A percentile compares a stretch with the other conserved stretches of the same genome.
Evolutionary conservation across 768 basidiomycete species (phyloP).

Genomic region (Collybiopsis luxurians): DNA sequence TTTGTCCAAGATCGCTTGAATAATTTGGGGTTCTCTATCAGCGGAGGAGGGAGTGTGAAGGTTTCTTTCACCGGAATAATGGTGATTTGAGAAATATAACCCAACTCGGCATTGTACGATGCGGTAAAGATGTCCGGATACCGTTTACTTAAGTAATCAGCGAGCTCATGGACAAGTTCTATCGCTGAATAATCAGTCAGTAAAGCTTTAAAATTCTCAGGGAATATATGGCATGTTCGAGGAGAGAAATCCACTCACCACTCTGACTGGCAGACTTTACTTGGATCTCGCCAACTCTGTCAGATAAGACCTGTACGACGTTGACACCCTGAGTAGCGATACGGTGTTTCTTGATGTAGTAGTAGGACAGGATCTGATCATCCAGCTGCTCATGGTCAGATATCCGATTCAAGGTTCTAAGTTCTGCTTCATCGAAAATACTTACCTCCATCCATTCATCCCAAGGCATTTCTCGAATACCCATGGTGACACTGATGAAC

Average conservation of each 20-base stretch:
- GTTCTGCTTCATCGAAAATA: neutral
- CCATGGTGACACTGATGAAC: conserved; percentile 59
- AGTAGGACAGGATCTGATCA: conserved; percentile 50
- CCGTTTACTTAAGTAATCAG: conserved; percentile 61
- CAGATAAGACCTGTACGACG: conserved; percentile 47
- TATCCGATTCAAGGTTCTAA: neutral
- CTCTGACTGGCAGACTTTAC: conserved; percentile 3
- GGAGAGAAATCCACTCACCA: conserved; percentile 33
- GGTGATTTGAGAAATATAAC: conserved; percentile 44
- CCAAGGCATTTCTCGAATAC: conserved; percentile 65
- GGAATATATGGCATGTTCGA: conserved; percentile 31
- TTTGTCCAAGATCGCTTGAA: too few relatives aligned
- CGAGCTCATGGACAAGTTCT: conserved; percentile 66
- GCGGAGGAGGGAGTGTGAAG: conserved; percentile 45
- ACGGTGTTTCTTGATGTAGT: conserved; percentile 57
- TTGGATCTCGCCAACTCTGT: conserved; percentile 28
- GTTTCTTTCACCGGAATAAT: conserved; percentile 46
- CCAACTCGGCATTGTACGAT: conserved; percentile 31
- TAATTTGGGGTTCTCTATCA: conserved; percentile 20
- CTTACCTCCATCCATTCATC: conserved; percentile 69
- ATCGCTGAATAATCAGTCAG: conserved; percentile 51
- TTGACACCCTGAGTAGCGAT: conserved; percentile 48
- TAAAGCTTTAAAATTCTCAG: too few relatives aligned
- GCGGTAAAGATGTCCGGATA: conserved; percentile 58
- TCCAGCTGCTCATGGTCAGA: conserved; percentile 43